Evolutionary conservation across 805 yeast species (phyloP), one percentile per base, ranked within the genome.

Genomic region (Torulaspora franciscae): DNA sequence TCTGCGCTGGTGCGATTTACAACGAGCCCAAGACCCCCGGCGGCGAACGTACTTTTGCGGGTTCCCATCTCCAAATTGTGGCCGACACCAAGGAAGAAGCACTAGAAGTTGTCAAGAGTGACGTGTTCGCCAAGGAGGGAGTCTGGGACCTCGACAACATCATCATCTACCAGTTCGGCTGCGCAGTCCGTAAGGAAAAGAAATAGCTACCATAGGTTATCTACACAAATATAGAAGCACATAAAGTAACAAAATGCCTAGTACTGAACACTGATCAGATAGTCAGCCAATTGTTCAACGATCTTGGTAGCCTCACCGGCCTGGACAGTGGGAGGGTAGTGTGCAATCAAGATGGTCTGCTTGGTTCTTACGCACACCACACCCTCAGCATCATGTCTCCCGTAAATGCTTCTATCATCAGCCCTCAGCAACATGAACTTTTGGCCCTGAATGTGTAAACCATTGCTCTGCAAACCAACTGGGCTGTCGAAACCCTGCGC

Each of bases 281-380:
- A 90, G 66, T 93, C 98, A 37, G 95, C 98, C 72, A 93, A 76
- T 62, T 88, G 91, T 68, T 93, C 99, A 46, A 91, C 96, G 52
- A 90, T 85, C 60, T 84, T 80, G 48, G 97, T 85, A 42, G 98
- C 98, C 64, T 87, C 96, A 57, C 95, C 96, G 26, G 98, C 87
- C 66, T 83, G 91, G 37, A 86, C 84, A 45, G 90, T 90, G 9
- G 85, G 79, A 11, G 95, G 93, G 65, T 93, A 93, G 68, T 93
- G 98, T n/a, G 93, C 96, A 57, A 93, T 71, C 62, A 93, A 70
- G 46, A 93, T 80, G 25, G 97, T 89, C 70, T 91, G 98, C 63
- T 81, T 86, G 45, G 98, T 89, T 75, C 95, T 85, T 37, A 91
- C 97, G 54, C 87, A 83, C 53, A 93, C 70, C 44, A 91, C 75